Evolutionary conservation across 352 stramenopile species (phyloP).

Genomic region (Stramenopiles sp.): DNA sequence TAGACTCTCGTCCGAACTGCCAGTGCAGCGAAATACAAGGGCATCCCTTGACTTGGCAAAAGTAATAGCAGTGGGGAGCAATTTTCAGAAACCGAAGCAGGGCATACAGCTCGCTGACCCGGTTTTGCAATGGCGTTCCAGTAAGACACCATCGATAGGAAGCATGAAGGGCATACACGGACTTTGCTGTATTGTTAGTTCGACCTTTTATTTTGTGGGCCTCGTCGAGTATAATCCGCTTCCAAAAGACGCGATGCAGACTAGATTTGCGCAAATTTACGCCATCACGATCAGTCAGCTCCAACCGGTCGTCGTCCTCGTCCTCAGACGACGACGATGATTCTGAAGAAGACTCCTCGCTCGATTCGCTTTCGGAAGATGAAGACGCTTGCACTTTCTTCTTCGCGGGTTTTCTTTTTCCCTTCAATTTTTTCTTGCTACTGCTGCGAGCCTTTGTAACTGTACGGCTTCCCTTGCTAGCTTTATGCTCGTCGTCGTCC

Average conservation of each 20-base stretch:
- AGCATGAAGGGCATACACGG: conserved; percentile 84
- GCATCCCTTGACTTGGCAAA: conserved; percentile 67
- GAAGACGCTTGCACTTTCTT: conserved; percentile 19
- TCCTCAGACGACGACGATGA: conserved; percentile 20
- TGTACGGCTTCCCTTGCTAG: conserved; percentile 15
- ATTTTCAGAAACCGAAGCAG: conserved; percentile 90
- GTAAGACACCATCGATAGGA: conserved; percentile 92
- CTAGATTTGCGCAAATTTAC: conserved; percentile 19
- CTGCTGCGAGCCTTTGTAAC: conserved; percentile 13
- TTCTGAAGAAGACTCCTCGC: conserved; percentile 17
- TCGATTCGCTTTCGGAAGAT: conserved; percentile 12
- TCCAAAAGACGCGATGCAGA: conserved; percentile 86
- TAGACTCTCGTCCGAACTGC: conserved; percentile 40
- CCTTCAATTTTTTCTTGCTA: conserved; percentile 22
- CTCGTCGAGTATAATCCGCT: conserved; percentile 87
- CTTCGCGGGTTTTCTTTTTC: conserved; percentile 21
- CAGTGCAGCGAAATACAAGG: conserved; percentile 87
- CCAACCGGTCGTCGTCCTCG: conserved; percentile 21
- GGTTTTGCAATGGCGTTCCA: conserved; percentile 85
- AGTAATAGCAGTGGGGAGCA: conserved; percentile 92
- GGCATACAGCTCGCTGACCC: conserved; percentile 82
- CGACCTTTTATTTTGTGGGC: conserved; percentile 77
- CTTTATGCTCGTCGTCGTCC: conserved; percentile 17
- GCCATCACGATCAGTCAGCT: conserved; percentile 28
- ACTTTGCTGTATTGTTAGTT: conserved; percentile 73